Base-by-base conservation (phyloP, 2,329 filamentous ascomycete genomes). In the Cordyceps farinosa region DNA sequence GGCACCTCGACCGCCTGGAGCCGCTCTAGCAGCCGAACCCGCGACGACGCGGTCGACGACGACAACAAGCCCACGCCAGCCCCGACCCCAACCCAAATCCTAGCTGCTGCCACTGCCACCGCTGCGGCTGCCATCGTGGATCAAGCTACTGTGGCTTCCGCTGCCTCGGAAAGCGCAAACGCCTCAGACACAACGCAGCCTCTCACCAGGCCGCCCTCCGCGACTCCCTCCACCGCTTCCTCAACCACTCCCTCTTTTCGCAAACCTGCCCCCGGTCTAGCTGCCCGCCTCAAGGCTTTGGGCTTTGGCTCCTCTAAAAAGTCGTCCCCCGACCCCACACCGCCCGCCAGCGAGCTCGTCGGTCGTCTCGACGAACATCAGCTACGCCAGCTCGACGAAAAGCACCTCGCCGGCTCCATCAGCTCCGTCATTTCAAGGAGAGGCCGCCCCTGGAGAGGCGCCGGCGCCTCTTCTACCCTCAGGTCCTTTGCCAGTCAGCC, bases 391-490 rank as follows among this genome's bases (percentile, higher is more conserved):
- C 83, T 92, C 69, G 89, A 92, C 77, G 80, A 85, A 68, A 84
- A 85, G 65, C 87, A 90, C 72, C 82, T 83, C 67, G 82, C 85
- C 65, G 80, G 80, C 71, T 84, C 83, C 30, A 67, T 72, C 72
- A 67, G 72, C 72, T 66, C 79, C 79, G 67, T 79, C 67, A 79
- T 90, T 69, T 81, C 87, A 74, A 83, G 87, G 72, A 83, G 87
- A 70, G 89, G 89, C 72, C 86, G 87, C 71, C 84, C 88, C 69
- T 92, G 89, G 89, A 90, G 85, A 78, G 87, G 86, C 73, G 82
- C 84, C 72, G 83, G 84, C 72, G 69, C 71, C 67, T 70, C 68
- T 63, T 34, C 62, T 54, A 61, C 50, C 59, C 67, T 69, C 65
- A 69, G 71, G 65, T 59, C 67, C 63, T 63, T 65, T 63, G 66